These are phyloP conservation scores for Exidia glandulosa DNA, from an alignment of 768 basidiomycete genomes.

Conservation along the genomic window DNA sequence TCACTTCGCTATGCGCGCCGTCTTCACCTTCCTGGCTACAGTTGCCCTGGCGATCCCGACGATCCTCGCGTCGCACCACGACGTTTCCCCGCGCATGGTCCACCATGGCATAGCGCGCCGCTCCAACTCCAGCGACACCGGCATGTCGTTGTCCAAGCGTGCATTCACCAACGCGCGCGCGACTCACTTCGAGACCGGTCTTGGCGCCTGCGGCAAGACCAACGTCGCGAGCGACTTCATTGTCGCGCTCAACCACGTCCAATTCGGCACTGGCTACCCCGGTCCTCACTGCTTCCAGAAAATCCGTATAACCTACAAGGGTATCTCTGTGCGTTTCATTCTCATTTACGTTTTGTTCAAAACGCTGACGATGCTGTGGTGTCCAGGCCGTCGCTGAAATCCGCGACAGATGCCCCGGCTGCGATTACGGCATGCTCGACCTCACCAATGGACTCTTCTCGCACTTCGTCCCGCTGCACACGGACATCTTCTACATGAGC, in stretches of 20 bases:
- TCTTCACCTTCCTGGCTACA: too few species aligned
- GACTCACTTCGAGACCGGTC: constrained; percentile 31
- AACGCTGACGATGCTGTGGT: constrained; percentile 1
- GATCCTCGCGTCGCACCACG: too few species aligned
- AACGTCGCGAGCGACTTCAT: constrained; percentile 26
- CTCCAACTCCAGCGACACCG: background rate
- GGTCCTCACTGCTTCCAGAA: constrained; percentile 50
- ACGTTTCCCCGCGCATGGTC: too few species aligned
- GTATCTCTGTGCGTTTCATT: constrained; percentile 19
- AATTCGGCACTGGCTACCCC: constrained; percentile 38
- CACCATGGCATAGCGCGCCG: background rate
- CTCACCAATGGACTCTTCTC: constrained; percentile 55
- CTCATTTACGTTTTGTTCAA: constrained; percentile 1
- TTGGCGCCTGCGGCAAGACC: constrained; percentile 31
- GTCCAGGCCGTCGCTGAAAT: background rate
- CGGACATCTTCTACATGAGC: constrained; percentile 47
- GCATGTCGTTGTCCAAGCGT: background rate
- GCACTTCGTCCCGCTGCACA: constrained; percentile 37
- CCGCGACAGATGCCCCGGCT: constrained; percentile 46
- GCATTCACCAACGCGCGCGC: constrained; percentile 11
- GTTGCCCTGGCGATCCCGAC: too few species aligned
- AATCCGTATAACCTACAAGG: constrained; percentile 53
- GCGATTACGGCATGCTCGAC: constrained; percentile 56
- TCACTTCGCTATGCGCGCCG: too few species aligned
- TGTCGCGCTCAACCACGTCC: constrained; percentile 18